These are phyloP conservation scores for Penicillium sp. DNA, from an alignment of 2,329 filamentous ascomycete species.

Conservation along the genomic window DNA sequence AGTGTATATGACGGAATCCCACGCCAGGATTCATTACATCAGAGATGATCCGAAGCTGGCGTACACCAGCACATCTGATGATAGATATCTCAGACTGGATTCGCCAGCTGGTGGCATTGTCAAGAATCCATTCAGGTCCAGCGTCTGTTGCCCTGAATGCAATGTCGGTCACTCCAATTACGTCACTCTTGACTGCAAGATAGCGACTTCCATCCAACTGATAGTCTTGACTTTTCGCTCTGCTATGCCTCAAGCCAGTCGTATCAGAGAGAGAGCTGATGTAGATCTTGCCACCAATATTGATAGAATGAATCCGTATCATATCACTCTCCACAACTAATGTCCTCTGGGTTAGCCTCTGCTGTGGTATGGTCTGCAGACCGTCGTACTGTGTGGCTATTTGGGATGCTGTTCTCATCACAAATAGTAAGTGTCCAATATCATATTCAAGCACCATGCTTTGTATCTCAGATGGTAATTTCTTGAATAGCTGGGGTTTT, in stretches of 20 bases:
- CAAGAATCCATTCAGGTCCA: constrained; percentile 12
- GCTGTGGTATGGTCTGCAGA: not conserved
- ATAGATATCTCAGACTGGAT: not conserved
- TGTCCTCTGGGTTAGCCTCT: constrained; percentile 6
- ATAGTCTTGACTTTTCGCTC: constrained; percentile 7
- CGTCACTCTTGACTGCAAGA: constrained; percentile 12
- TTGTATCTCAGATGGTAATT: not conserved
- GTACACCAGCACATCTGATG: not conserved
- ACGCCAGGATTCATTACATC: constrained; percentile 1
- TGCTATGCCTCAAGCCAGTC: not conserved
- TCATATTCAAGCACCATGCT: constrained; percentile 7
- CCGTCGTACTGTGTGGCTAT: not conserved
- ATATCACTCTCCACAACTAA: constrained; percentile 4
- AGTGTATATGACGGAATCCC: constrained; percentile 1
- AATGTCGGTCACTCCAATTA: constrained; percentile 14
- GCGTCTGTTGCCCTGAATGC: constrained; percentile 6
- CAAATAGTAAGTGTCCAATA: constrained; percentile 12
- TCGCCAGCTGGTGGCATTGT: constrained; percentile 5
- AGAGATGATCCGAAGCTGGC: not conserved
- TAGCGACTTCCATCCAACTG: constrained; percentile 8
- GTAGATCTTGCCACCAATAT: constrained; percentile 11
- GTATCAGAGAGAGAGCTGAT: constrained; percentile 6
- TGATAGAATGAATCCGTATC: constrained; percentile 7
- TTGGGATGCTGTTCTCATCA: constrained; percentile 14
- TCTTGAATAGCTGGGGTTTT: not conserved